Evolutionary conservation across 306 rosid species (phyloP).

Genomic region (Parietaria judaica): DNA sequence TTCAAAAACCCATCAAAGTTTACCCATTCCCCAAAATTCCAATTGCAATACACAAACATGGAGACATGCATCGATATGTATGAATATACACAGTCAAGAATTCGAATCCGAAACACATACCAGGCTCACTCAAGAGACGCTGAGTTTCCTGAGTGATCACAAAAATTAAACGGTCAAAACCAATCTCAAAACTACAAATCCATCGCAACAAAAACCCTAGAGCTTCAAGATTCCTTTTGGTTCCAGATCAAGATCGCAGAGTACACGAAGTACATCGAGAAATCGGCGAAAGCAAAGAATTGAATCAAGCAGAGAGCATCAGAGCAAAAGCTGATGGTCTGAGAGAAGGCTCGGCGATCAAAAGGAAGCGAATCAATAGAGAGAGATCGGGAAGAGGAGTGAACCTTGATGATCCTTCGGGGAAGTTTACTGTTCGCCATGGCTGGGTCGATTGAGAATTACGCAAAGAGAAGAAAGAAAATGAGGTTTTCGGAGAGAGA

Average conservation of each 20-base stretch:
- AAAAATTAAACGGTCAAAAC: constrained; percentile 3
- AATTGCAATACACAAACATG: neutral
- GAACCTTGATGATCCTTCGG: constrained; percentile 74
- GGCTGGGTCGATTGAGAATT: constrained; percentile 47
- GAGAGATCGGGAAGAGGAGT: constrained; percentile 35
- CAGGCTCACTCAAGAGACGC: constrained; percentile 98
- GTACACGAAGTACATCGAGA: neutral
- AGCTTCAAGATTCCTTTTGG: constrained; percentile 6
- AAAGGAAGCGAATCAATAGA: constrained; percentile 23
- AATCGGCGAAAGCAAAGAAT: neutral
- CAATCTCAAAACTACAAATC: constrained; percentile 7
- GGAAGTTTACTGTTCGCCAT: constrained; percentile 98
- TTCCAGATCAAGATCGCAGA: constrained; percentile 9
- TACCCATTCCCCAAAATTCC: neutral
- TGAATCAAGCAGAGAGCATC: neutral
- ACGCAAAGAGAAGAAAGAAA: constrained; percentile 25
- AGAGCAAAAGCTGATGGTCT: neutral
- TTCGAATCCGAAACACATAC: constrained; percentile 28
- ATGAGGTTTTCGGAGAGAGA: constrained; percentile 41
- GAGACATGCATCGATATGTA: neutral
- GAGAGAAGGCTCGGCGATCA: constrained; percentile 16
- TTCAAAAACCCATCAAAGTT: neutral
- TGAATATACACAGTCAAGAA: constrained; percentile 4
- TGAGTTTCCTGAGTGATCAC: constrained; percentile 79
- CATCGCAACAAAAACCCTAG: constrained; percentile 4